Evolutionary conservation across 2,329 filamentous ascomycete species (phyloP).

Genomic region (Colletotrichum tanaceti): DNA sequence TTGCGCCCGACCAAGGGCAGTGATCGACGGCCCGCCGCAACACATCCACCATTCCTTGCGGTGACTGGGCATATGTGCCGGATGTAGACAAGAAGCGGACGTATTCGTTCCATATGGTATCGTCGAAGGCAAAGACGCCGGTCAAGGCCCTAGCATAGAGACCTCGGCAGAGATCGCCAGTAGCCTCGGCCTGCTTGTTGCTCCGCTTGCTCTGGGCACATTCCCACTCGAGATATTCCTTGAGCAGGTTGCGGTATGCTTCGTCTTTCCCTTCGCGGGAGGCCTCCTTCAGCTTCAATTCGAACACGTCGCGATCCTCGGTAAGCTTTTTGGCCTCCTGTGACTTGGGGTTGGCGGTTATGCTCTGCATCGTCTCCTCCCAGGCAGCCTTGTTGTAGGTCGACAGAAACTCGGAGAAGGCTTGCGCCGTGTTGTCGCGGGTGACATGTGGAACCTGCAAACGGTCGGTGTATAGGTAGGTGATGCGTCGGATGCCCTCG

Average conservation of each 20-base stretch:
- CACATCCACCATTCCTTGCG: conserved; percentile 71
- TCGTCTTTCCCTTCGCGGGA: conserved; percentile 66
- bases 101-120: conserved; percentile 85
- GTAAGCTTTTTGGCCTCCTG: conserved; percentile 73
- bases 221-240: conserved; percentile 89
- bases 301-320: conserved; percentile 73
- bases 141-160: conserved; percentile 83
- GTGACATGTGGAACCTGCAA: conserved; percentile 78
- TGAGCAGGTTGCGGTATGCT: conserved; percentile 63
- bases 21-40: conserved; percentile 86
- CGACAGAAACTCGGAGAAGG: conserved; percentile 79
- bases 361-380: conserved; percentile 78
- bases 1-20: conserved; percentile 89
- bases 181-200: conserved; percentile 56
- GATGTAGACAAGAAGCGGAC: conserved; percentile 76
- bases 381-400: conserved; percentile 77
- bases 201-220: conserved; percentile 70
- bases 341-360: conserved; percentile 66
- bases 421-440: conserved; percentile 80
- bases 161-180: conserved; percentile 66
- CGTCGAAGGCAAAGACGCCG: conserved; percentile 76
- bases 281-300: conserved; percentile 73
- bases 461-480: conserved; percentile 76
- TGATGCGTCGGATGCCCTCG: conserved; percentile 72
- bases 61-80: conserved; percentile 51